A percentile compares a stretch with the other conserved stretches of the same genome.
Evolutionary conservation across 2,329 filamentous ascomycete species (phyloP).

Genomic region (Neonectria punicea): DNA sequence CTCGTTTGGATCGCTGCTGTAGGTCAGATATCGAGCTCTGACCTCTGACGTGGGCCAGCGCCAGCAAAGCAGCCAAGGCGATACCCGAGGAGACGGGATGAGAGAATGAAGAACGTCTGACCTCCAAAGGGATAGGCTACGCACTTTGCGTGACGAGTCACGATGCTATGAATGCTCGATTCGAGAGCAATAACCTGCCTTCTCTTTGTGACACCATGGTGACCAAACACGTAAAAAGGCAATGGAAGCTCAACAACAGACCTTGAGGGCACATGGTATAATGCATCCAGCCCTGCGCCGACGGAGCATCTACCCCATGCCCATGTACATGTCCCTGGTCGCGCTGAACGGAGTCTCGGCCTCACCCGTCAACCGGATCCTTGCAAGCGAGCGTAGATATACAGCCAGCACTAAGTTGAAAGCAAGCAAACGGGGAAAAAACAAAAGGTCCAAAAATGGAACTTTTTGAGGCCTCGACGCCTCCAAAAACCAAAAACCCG

Average conservation of each 20-base stretch:
- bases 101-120: background rate
- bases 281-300: constrained; percentile 3
- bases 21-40: constrained; percentile 10
- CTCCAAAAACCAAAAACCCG: background rate
- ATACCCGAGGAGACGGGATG: background rate
- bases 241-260: background rate
- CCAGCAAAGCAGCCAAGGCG: constrained; percentile 9
- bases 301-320: background rate
- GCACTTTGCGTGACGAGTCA: background rate
- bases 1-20: constrained; percentile 12
- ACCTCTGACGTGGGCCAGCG: constrained; percentile 23
- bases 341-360: background rate
- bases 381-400: background rate
- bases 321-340: too few species aligned
- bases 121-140: background rate
- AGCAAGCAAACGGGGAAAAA: background rate
- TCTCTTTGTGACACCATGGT: background rate
- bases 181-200: background rate
- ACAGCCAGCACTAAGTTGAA: background rate
- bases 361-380: background rate
- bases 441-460: constrained; percentile 21
- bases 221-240: background rate
- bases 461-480: constrained; percentile 2
- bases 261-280: background rate
- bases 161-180: background rate